These are phyloP conservation scores for Capronia americana DNA, from an alignment of 2,329 filamentous ascomycete genomes.

Conservation along the genomic window DNA sequence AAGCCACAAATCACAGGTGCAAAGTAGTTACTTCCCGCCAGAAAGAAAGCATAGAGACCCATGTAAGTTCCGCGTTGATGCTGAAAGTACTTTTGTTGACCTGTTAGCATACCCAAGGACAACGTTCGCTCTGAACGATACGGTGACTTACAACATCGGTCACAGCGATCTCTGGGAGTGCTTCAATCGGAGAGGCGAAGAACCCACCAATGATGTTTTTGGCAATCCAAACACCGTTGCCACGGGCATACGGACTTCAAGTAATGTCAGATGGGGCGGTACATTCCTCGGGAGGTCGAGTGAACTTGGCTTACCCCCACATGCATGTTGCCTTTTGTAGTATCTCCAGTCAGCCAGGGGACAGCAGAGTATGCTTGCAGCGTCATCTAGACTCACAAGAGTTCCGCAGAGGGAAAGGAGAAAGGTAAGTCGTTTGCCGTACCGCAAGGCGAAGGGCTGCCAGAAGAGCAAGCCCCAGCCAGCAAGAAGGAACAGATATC, in stretches of 20 bases:
- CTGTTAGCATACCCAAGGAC: too few relatives aligned
- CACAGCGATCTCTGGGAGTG: constrained; percentile 55
- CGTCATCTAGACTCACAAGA: constrained; percentile 22
- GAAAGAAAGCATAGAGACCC: constrained; percentile 35
- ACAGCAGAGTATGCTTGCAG: background rate
- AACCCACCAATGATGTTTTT: constrained; percentile 57
- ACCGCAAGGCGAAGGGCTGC: constrained; percentile 56
- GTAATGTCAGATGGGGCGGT: background rate
- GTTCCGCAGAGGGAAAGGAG: constrained; percentile 43
- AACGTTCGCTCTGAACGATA: too few relatives aligned
- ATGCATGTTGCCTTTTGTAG: too few relatives aligned
- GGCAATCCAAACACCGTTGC: constrained; percentile 56
- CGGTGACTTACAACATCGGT: constrained; percentile 46
- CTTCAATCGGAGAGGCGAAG: constrained; percentile 57
- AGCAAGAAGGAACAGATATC: constrained; percentile 52
- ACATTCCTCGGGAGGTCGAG: too few relatives aligned
- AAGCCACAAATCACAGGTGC: constrained; percentile 48
- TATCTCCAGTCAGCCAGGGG: background rate
- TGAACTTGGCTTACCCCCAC: too few relatives aligned
- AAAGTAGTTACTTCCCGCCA: constrained; percentile 36
- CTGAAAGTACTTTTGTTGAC: constrained; percentile 39
- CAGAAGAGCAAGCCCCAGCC: constrained; percentile 50
- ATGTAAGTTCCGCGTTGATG: constrained; percentile 38
- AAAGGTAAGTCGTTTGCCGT: constrained; percentile 46
- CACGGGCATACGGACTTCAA: constrained; percentile 48